These are phyloP conservation scores for Yamadazyma sp. DNA, from an alignment of 1,139 yeast species.

Conservation along the genomic window DNA sequence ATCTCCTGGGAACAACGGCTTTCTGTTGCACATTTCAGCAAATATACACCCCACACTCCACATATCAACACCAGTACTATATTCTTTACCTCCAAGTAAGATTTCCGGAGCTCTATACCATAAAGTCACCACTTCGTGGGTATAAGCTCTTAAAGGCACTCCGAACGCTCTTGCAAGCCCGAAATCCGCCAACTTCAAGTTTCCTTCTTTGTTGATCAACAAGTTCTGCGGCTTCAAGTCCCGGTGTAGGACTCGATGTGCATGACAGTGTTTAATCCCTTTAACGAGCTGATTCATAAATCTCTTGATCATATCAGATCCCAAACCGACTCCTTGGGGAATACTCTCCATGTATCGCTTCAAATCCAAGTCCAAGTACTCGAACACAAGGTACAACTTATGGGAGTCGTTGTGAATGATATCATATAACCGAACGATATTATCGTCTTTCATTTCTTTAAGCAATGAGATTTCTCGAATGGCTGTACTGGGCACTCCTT, in stretches of 20 bases:
- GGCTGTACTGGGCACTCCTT: slow-evolving; percentile 98
- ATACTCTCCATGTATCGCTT: slow-evolving; percentile 96
- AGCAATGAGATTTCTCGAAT: slow-evolving; percentile 91
- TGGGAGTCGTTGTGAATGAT: slow-evolving; percentile 98
- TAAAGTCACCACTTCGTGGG: slow-evolving; percentile 95
- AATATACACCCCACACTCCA: slow-evolving; percentile 99
- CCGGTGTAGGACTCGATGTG: slow-evolving; percentile 92
- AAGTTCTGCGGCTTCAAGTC: slow-evolving; percentile 96
- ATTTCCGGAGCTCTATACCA: slow-evolving; percentile 99
- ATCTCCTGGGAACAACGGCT: slow-evolving; percentile 96
- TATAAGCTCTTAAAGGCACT: slow-evolving; percentile 92
- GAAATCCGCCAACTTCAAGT: slow-evolving; percentile 92
- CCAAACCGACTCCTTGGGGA: slow-evolving; percentile 89
- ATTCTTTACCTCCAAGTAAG: slow-evolving; percentile 92
- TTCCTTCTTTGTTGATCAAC: slow-evolving; percentile 92
- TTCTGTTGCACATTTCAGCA: slow-evolving; percentile 97
- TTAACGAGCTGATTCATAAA: slow-evolving; percentile 90
- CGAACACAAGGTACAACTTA: slow-evolving; percentile 89
- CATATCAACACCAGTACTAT: slow-evolving; percentile 97
- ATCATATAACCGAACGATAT: slow-evolving; percentile 87
- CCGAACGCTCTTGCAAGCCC: slow-evolving; percentile 98
- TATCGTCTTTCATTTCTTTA: slow-evolving; percentile 90
- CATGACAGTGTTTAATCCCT: slow-evolving; percentile 94
- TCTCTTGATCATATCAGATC: slow-evolving; percentile 84
- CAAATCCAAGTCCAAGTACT: slow-evolving; percentile 88